Conservation (phyloP, 1,284 basidiomycete genomes). For the Ustilago esculenta region DNA sequence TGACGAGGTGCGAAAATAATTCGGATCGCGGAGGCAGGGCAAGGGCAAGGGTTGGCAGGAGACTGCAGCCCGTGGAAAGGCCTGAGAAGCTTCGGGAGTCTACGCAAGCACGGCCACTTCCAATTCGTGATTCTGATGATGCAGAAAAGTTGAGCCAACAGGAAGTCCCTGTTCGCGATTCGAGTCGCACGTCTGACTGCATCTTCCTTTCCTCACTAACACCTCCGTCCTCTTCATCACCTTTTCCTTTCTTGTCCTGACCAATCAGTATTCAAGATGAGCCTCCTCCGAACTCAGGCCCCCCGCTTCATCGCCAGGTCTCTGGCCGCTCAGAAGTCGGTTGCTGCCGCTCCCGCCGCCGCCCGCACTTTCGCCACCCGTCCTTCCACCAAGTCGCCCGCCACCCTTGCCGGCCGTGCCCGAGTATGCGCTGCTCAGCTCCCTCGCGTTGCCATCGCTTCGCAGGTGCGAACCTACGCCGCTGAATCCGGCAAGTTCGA, state of each 20-base stretch:
- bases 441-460: conserved; percentile 42
- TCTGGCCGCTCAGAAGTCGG: conserved; percentile 33
- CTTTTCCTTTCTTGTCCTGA: conserved; percentile 27
- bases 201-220: conserved; percentile 28
- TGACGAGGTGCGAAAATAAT: conserved; percentile 20
- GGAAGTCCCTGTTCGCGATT: background rate
- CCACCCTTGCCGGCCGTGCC: conserved; percentile 35
- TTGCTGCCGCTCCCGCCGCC: conserved; percentile 33
- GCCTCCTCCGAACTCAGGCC: conserved; percentile 50
- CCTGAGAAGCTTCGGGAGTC: background rate
- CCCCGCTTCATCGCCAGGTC: conserved; percentile 44
- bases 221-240: conserved; percentile 25
- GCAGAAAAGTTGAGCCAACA: conserved; percentile 9
- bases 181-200: conserved; percentile 1
- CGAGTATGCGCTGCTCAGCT: conserved; percentile 37
- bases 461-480: conserved; percentile 68
- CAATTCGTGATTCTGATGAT: background rate
- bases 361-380: conserved; percentile 39
- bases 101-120: conserved; percentile 27
- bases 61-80: background rate
- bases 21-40: conserved; percentile 29
- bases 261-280: conserved; percentile 29
- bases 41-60: background rate
- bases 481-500: conserved; percentile 79
- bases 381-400: conserved; percentile 26